phyloP scores from a whole-genome alignment of 2,329 filamentous ascomycete genomes.

The Fusarium transvaalense region DNA sequence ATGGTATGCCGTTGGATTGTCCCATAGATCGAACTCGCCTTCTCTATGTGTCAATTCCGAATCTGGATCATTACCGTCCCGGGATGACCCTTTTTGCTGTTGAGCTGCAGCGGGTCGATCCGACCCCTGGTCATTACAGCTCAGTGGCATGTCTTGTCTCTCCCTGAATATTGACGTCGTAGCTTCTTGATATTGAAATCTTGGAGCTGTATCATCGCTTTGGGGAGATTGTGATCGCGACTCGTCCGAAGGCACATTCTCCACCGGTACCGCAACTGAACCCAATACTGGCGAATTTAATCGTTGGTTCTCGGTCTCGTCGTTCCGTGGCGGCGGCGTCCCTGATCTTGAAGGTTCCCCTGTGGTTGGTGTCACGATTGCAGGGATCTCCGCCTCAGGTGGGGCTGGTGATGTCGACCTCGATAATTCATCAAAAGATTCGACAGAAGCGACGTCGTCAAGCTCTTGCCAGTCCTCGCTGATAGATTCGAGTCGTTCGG shows the following conservation, averaged over 20 bases:
- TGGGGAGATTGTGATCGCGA: not conserved
- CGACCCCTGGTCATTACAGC: not conserved
- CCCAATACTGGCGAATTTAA: not conserved
- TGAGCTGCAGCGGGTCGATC: not conserved
- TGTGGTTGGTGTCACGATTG: not conserved
- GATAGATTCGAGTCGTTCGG: constrained; percentile 14
- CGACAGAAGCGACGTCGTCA: constrained; percentile 33
- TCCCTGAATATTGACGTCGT: not conserved
- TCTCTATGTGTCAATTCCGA: not conserved
- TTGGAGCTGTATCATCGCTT: too few relatives aligned
- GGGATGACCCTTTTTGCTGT: not conserved
- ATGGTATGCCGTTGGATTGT: constrained; percentile 22
- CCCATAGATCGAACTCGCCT: not conserved
- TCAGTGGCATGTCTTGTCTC: not conserved
- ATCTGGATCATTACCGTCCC: not conserved
- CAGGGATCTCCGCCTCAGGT: not conserved
- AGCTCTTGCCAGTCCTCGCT: constrained; percentile 44
- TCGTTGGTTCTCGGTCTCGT: not conserved
- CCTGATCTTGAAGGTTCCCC: not conserved
- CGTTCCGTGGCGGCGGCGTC: not conserved
- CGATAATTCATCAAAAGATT: constrained; percentile 28
- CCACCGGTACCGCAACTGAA: too few relatives aligned
- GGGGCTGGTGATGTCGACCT: constrained; percentile 7
- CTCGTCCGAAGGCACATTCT: not conserved
- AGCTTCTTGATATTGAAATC: not conserved